phyloP scores from a whole-genome alignment of 352 stramenopile genomes.

The Pythium phragmitis region DNA sequence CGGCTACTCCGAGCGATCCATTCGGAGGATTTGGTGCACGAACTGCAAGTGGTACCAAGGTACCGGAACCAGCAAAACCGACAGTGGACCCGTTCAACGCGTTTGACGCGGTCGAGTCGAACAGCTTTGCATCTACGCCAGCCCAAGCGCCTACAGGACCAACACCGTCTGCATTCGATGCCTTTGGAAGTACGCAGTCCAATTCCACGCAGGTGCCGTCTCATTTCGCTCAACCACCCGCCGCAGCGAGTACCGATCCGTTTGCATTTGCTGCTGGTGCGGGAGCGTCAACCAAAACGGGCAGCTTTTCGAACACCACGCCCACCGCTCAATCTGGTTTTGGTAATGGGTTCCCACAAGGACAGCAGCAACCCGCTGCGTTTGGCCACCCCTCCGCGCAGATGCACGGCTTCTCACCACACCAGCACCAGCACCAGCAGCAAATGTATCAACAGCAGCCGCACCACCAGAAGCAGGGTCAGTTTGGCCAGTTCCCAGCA shows the following conservation, averaged over 20 bases:
- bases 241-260: constrained; percentile 33
- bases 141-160: constrained; percentile 3
- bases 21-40: constrained; percentile 35
- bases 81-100: constrained; percentile 35
- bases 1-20: constrained; percentile 34
- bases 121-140: constrained; percentile 4
- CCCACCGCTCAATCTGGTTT: constrained; percentile 24
- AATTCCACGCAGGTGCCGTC: neutral
- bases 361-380: constrained; percentile 4
- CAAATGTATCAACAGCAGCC: constrained; percentile 36
- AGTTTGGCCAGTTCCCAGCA: constrained; percentile 25
- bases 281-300: constrained; percentile 22
- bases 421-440: constrained; percentile 32
- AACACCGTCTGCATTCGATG: constrained; percentile 17
- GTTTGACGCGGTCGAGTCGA: constrained; percentile 51
- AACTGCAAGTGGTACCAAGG: constrained; percentile 23
- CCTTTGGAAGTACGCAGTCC: constrained; percentile 14
- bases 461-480: constrained; percentile 22
- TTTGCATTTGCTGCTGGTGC: constrained; percentile 43
- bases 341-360: constrained; percentile 20
- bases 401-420: constrained; percentile 19
- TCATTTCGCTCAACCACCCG: constrained; percentile 4
- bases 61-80: constrained; percentile 16
- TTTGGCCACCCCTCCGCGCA: constrained; percentile 15
- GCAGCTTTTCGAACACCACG: constrained; percentile 25